Conservation (phyloP, 2,329 filamentous ascomycete genomes). For the Cladosporium sp. region DNA sequence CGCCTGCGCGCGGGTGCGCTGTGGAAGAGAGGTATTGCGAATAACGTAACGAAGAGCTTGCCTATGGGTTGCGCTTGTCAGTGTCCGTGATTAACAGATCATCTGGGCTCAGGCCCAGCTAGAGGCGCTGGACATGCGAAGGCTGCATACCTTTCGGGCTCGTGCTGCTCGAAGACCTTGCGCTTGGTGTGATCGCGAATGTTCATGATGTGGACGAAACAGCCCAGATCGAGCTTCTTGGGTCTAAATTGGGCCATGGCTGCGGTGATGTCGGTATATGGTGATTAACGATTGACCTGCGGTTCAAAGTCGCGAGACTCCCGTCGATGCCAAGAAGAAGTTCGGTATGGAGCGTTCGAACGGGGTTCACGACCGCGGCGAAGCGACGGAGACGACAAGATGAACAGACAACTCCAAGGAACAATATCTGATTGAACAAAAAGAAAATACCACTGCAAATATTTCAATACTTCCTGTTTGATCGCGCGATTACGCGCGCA, state of each 20-base stretch:
- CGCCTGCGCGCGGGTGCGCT: constrained; percentile 79
- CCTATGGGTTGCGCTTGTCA: constrained; percentile 46
- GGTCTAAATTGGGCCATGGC: constrained; percentile 67
- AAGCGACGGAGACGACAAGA: background rate
- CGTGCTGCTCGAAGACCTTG: constrained; percentile 80
- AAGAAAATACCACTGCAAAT: background rate
- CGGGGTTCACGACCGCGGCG: background rate
- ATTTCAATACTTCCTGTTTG: background rate
- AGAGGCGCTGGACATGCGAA: background rate
- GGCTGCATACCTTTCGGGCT: constrained; percentile 74
- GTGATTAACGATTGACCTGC: background rate
- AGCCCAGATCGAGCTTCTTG: constrained; percentile 84
- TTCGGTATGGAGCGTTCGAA: background rate
- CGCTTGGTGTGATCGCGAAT: constrained; percentile 97
- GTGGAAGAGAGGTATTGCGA: constrained; percentile 81
- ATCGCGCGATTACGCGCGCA: background rate
- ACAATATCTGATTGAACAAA: background rate
- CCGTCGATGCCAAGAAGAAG: background rate
- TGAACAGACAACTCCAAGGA: background rate
- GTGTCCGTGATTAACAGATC: background rate
- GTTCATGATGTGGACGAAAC: constrained; percentile 78
- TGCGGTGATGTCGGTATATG: constrained; percentile 3
- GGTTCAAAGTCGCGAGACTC: constrained; percentile 6
- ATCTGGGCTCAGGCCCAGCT: too few species aligned
- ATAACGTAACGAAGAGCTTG: constrained; percentile 82